phyloP scores from a whole-genome alignment of 805 yeast species.

The Candida jianshihensis region DNA sequence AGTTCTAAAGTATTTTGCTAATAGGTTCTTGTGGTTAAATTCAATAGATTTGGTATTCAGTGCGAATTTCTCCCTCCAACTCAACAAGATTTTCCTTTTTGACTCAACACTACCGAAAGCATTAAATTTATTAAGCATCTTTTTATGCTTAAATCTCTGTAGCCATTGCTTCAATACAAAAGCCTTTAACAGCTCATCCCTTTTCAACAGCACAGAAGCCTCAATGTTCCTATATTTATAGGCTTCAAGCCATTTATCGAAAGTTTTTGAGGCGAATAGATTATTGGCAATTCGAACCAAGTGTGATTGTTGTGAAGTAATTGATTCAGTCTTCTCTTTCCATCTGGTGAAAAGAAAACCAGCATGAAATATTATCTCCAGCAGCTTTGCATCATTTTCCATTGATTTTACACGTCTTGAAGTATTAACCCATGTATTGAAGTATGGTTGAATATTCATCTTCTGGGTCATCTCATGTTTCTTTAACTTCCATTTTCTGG shows the following conservation, averaged over 20 bases:
- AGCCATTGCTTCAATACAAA: conserved; percentile 13
- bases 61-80: conserved; percentile 9
- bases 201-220: conserved; percentile 1
- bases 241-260: conserved; percentile 6
- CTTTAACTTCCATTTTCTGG: conserved; percentile 11
- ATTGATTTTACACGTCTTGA: not conserved
- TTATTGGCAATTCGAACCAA: too few relatives aligned
- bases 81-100: not conserved
- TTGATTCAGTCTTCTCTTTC: conserved; percentile 4
- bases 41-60: not conserved
- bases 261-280: conserved; percentile 1
- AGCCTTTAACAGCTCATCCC: conserved; percentile 7
- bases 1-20: conserved; percentile 1
- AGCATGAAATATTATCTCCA: conserved; percentile 17
- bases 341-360: conserved; percentile 22
- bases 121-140: conserved; percentile 2
- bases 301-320: not conserved
- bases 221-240: conserved; percentile 6
- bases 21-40: not conserved
- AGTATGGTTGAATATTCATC: not conserved
- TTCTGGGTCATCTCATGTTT: not conserved
- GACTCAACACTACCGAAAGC: not conserved
- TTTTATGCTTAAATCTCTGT: conserved; percentile 6
- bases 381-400: conserved; percentile 7
- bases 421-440: conserved; percentile 10